These are phyloP conservation scores for Kuraishia piskuri DNA, from an alignment of 805 yeast species.

Conservation along the genomic window DNA sequence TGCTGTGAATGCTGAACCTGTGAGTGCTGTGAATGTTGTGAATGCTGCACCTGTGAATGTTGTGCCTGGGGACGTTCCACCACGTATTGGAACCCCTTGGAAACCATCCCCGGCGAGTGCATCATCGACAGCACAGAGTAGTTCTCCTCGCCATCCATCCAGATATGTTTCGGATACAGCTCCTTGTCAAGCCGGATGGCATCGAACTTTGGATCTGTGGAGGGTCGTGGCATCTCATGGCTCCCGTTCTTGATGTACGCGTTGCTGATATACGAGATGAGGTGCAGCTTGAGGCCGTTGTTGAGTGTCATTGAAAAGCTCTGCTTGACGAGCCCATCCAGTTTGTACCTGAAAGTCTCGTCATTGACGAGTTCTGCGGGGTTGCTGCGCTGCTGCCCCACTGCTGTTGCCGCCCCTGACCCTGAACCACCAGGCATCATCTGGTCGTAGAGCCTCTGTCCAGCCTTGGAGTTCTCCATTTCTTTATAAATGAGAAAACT, in stretches of 20 bases:
- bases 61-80: no score
- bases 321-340: slow-evolving; percentile 55
- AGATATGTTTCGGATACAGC: slow-evolving; percentile 14
- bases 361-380: not conserved
- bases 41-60: no score
- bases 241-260: not conserved
- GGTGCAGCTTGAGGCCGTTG: slow-evolving; percentile 45
- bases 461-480: slow-evolving; percentile 29
- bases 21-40: no score
- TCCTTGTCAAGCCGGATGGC: slow-evolving; percentile 11
- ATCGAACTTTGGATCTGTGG: slow-evolving; percentile 31
- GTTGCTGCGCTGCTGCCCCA: not conserved
- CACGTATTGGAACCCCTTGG: no score
- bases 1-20: no score
- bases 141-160: not conserved
- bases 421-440: not conserved
- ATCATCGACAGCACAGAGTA: not conserved
- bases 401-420: not conserved
- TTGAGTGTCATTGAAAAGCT: slow-evolving; percentile 49
- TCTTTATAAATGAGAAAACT: slow-evolving; percentile 56
- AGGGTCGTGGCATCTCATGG: slow-evolving; percentile 28
- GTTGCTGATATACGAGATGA: slow-evolving; percentile 41
- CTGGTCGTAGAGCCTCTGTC: not conserved
- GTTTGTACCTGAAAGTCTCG: slow-evolving; percentile 26
- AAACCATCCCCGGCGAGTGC: not conserved